A percentile compares a stretch with the other conserved stretches of the same genome.
phyloP scores from a whole-genome alignment of 441 rosid species.

The Corymbia calophylla region DNA sequence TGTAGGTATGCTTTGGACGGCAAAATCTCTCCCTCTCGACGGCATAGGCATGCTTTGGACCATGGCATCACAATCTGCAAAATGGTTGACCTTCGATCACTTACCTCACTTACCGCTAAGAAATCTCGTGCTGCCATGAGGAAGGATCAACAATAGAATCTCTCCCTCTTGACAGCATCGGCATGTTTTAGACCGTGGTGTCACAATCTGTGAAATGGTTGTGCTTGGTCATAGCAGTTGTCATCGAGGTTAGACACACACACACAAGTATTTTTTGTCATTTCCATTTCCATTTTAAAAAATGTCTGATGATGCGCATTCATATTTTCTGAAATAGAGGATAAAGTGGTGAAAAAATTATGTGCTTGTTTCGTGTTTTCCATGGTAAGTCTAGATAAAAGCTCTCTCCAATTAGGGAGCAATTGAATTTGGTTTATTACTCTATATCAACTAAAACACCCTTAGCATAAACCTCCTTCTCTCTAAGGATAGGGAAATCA shows the following conservation, averaged over 20 bases:
- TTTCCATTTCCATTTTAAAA: no score
- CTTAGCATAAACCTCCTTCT: no score
- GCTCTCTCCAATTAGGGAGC: background rate
- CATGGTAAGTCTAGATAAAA: background rate
- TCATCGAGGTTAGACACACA: background rate
- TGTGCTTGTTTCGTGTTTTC: accelerated
- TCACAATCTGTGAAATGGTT: background rate
- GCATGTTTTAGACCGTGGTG: background rate
- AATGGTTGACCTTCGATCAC: no score
- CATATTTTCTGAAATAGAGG: background rate
- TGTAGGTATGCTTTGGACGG: no score
- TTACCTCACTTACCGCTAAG: no score
- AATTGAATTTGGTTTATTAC: no score
- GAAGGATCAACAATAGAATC: background rate
- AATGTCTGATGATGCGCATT: accelerated
- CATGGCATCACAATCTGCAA: no score
- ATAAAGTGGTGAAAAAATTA: background rate
- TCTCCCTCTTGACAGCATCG: background rate
- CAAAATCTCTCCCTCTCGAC: no score
- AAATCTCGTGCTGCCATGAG: no score
- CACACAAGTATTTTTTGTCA: background rate
- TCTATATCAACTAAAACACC: no score
- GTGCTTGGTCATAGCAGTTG: background rate
- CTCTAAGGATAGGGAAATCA: no score
- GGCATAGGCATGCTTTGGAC: no score